Conservation (phyloP, 1,284 basidiomycete species). For the Porogramme epimiltina region DNA sequence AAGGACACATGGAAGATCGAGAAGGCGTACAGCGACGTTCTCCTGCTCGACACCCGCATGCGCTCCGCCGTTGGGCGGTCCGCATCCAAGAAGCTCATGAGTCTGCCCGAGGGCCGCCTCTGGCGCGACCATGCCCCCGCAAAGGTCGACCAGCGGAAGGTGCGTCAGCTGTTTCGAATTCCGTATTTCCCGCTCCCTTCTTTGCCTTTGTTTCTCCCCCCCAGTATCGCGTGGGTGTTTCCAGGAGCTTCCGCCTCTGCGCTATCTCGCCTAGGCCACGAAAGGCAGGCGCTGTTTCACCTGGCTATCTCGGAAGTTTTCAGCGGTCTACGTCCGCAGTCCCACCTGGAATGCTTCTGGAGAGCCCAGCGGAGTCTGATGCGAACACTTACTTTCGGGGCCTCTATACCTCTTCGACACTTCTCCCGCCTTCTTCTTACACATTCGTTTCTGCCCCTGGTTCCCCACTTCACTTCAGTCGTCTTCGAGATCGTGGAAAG, state of each 20-base stretch:
- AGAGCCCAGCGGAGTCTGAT: background rate
- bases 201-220: background rate
- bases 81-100: constrained; percentile 76
- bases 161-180: constrained; percentile 38
- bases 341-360: background rate
- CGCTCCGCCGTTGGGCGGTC: constrained; percentile 67
- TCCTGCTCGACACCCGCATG: constrained; percentile 78
- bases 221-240: no score
- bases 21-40: constrained; percentile 91
- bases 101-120: constrained; percentile 87
- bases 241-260: no score
- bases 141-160: constrained; percentile 94
- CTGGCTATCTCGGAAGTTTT: constrained; percentile 6
- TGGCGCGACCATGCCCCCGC: constrained; percentile 98
- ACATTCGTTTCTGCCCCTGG: no score
- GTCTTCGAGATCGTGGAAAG: no score
- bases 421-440: no score
- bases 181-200: background rate
- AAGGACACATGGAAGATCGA: constrained; percentile 88
- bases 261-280: no score
- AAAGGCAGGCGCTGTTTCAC: background rate
- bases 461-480: background rate
- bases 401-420: background rate
- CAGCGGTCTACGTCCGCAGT: background rate
- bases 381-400: constrained; percentile 4